Evolutionary conservation across 129 eudicot species (phyloP).

Genomic region (Dittrichia graveolens): DNA sequence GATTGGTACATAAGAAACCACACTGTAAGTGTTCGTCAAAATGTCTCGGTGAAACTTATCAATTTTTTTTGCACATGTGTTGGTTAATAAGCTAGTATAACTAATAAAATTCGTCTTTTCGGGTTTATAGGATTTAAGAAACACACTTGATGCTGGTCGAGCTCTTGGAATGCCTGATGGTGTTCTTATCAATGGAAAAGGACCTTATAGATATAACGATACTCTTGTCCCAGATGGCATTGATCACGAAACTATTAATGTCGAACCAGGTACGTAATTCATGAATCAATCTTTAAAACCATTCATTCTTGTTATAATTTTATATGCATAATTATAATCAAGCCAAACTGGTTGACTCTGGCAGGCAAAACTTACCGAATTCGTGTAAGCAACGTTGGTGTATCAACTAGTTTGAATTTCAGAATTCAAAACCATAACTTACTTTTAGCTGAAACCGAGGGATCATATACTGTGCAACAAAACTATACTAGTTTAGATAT

Average conservation of each 20-base stretch:
- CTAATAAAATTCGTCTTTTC: background rate
- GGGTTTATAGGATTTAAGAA: constrained; percentile 64
- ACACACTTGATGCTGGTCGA: constrained; percentile 64
- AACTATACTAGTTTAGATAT: constrained; percentile 87
- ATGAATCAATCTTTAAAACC: background rate
- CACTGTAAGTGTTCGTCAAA: constrained; percentile 63
- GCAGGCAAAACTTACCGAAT: constrained; percentile 85
- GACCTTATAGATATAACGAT: constrained; percentile 82
- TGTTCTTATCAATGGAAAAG: constrained; percentile 91
- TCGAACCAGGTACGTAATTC: constrained; percentile 71
- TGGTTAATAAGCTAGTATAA: background rate
- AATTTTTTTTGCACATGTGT: background rate
- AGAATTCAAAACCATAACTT: constrained; percentile 88
- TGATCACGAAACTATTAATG: constrained; percentile 74
- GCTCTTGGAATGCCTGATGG: constrained; percentile 96
- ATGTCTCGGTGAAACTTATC: constrained; percentile 3
- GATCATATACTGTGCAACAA: constrained; percentile 91
- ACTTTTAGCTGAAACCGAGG: constrained; percentile 82
- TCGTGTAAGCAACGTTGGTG: constrained; percentile 91
- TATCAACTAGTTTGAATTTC: constrained; percentile 91
- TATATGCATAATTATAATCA: background rate
- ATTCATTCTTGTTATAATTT: background rate
- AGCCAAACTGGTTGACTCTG: constrained; percentile 28
- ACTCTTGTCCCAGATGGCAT: constrained; percentile 85
- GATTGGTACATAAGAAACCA: constrained; percentile 92